phyloP scores from a whole-genome alignment of 441 rosid genomes.

The Erodium chrysanthum region DNA sequence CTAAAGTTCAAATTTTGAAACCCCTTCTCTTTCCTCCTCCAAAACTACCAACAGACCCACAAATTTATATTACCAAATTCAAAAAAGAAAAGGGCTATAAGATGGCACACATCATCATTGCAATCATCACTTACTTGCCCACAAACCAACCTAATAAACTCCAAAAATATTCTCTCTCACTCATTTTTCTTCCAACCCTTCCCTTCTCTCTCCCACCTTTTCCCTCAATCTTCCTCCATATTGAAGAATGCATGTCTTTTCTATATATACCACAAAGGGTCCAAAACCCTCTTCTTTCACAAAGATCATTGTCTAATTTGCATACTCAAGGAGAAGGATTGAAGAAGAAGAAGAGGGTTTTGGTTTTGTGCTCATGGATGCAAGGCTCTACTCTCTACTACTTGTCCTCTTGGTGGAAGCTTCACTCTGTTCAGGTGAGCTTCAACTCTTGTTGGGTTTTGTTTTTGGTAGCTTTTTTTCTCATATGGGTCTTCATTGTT shows the following conservation, averaged over 20 bases:
- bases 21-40: not conserved
- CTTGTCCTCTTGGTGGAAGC: slow-evolving; percentile 25
- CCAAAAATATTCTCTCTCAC: slow-evolving; percentile 27
- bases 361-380: slow-evolving; percentile 26
- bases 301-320: slow-evolving; percentile 15
- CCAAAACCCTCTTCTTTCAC: slow-evolving; percentile 22
- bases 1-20: not conserved
- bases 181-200: slow-evolving; percentile 22
- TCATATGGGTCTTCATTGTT: not conserved
- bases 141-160: slow-evolving; percentile 33
- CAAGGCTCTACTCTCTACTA: slow-evolving; percentile 14
- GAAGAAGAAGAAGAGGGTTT: not conserved
- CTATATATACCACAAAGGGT: slow-evolving; percentile 17
- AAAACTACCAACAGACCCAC: not conserved
- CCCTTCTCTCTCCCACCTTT: slow-evolving; percentile 27
- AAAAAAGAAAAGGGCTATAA: not conserved
- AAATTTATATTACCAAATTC: not conserved
- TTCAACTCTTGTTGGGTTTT: not conserved
- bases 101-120: slow-evolving; percentile 36
- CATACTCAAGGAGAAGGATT: too few species aligned
- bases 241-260: slow-evolving; percentile 10
- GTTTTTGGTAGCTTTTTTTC: not conserved
- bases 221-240: slow-evolving; percentile 17
- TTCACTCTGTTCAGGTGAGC: slow-evolving; percentile 32
- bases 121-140: slow-evolving; percentile 40